These are phyloP conservation scores for Cytospora paraplurivora DNA, from an alignment of 2,329 filamentous ascomycete species.

Conservation along the genomic window DNA sequence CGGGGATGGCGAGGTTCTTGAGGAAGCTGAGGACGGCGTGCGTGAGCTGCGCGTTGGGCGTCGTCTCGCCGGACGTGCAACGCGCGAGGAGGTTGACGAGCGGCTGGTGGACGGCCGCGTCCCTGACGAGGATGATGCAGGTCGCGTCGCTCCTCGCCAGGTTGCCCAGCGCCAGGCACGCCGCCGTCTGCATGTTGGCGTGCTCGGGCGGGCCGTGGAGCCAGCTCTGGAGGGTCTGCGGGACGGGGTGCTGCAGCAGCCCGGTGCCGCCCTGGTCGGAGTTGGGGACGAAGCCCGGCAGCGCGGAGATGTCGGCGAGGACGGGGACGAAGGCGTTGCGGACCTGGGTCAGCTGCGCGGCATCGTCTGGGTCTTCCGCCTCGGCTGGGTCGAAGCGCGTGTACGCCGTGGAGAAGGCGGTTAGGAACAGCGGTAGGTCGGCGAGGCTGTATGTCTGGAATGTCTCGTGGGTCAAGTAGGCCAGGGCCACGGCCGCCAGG, in stretches of 20 bases:
- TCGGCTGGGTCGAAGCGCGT: conserved; percentile 43
- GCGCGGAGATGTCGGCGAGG: conserved; percentile 51
- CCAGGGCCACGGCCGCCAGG: conserved; percentile 53
- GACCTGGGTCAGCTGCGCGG: conserved; percentile 50
- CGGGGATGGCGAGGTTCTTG: conserved; percentile 65
- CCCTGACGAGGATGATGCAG: conserved; percentile 52
- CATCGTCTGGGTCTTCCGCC: conserved; percentile 48
- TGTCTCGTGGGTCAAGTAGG: conserved; percentile 56
- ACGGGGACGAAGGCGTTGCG: conserved; percentile 53
- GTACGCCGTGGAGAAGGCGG: conserved; percentile 52
- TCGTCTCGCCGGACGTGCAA: conserved; percentile 35
- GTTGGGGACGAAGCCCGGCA: conserved; percentile 41
- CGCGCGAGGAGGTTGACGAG: conserved; percentile 49
- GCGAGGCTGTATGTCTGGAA: conserved; percentile 54
- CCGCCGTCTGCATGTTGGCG: conserved; percentile 54
- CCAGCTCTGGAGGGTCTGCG: conserved; percentile 45
- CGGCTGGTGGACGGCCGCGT: conserved; percentile 46
- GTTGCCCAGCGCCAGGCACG: conserved; percentile 64
- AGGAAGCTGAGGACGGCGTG: conserved; percentile 62
- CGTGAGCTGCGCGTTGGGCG: conserved; percentile 48
- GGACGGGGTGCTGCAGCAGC: conserved; percentile 36
- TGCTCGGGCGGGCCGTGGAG: conserved; percentile 40
- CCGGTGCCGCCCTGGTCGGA: conserved; percentile 12
- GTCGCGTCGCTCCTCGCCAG: conserved; percentile 60
- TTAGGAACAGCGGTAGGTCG: conserved; percentile 48